Evolutionary conservation across 176 grass and related monocot species (phyloP).

Genomic region (Calamus simplicifolius): DNA sequence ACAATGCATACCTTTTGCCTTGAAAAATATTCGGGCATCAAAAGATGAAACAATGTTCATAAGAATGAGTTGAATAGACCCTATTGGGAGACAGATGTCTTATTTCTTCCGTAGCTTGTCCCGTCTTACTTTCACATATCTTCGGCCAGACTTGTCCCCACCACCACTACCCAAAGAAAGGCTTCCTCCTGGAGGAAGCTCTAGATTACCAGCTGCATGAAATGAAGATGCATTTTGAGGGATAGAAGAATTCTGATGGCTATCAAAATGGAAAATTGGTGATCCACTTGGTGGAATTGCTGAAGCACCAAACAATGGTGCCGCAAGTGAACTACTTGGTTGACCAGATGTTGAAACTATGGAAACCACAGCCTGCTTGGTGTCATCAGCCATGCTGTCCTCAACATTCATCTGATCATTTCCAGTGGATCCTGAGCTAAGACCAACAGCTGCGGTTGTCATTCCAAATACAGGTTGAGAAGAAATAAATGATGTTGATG

Average conservation of each 20-base stretch:
- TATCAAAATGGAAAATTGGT: conserved; percentile 38
- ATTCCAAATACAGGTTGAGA: conserved; percentile 34
- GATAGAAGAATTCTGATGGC: conserved; percentile 26
- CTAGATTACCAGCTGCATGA: conserved; percentile 35
- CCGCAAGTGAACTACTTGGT: conserved; percentile 16
- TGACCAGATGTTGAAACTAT: conserved; percentile 41
- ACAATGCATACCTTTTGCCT: no score
- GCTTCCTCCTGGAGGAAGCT: conserved; percentile 43
- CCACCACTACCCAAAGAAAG: conserved; percentile 48
- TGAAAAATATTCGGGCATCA: no score
- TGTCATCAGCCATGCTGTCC: conserved; percentile 60
- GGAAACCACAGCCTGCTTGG: conserved; percentile 31
- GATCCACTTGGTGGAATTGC: conserved; percentile 16
- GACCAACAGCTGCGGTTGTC: conserved; percentile 22
- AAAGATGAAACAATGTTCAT: no score
- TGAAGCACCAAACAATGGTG: conserved; percentile 36
- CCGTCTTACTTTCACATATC: conserved; percentile 44
- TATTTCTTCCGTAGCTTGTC: conserved; percentile 20
- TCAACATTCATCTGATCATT: conserved; percentile 68
- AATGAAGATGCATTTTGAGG: conserved; percentile 28
- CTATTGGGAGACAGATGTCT: conserved; percentile 3
- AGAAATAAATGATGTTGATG: conserved; percentile 20
- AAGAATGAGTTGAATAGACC: no score
- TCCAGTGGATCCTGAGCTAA: conserved; percentile 32
- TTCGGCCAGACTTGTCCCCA: conserved; percentile 48